A percentile compares a stretch with the other conserved stretches of the same genome.
phyloP scores from a whole-genome alignment of 805 yeast species.

The Suhomyces prunicola region DNA sequence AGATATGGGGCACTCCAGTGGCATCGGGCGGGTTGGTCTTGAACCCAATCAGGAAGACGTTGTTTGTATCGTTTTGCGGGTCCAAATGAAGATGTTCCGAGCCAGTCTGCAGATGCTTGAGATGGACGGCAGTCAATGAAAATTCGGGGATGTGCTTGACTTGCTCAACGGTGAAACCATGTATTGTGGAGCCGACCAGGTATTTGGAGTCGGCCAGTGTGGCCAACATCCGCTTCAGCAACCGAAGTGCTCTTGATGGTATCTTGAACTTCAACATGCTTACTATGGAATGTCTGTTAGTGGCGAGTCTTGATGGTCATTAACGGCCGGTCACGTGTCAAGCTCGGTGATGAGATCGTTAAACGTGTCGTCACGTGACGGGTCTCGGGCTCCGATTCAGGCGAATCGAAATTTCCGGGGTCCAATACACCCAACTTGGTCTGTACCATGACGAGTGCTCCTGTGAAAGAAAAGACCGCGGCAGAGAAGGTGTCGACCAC shows the following conservation, averaged over 20 bases:
- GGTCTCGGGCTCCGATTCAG: not conserved
- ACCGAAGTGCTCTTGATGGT: not conserved
- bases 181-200: slow-evolving; percentile 58
- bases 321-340: not conserved
- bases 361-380: not conserved
- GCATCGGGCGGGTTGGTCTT: slow-evolving; percentile 92
- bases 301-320: not conserved
- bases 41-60: slow-evolving; percentile 85
- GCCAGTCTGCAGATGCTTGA: slow-evolving; percentile 67
- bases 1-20: slow-evolving; percentile 95
- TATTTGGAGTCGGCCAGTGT: slow-evolving; percentile 35
- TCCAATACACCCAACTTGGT: not conserved
- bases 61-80: slow-evolving; percentile 71
- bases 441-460: not conserved
- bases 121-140: slow-evolving; percentile 71
- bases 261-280: not conserved
- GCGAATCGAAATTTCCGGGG: not conserved
- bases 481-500: slow-evolving; percentile 20
- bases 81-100: slow-evolving; percentile 84
- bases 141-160: slow-evolving; percentile 76
- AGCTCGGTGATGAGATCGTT: not conserved
- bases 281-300: not conserved
- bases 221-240: not conserved
- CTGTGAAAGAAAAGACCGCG: slow-evolving; percentile 7
- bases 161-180: slow-evolving; percentile 66